A percentile compares a stretch with the other conserved stretches of the same genome.
phyloP scores from a whole-genome alignment of 2,329 filamentous ascomycete genomes.

The Curvularia hawaiiensis region DNA sequence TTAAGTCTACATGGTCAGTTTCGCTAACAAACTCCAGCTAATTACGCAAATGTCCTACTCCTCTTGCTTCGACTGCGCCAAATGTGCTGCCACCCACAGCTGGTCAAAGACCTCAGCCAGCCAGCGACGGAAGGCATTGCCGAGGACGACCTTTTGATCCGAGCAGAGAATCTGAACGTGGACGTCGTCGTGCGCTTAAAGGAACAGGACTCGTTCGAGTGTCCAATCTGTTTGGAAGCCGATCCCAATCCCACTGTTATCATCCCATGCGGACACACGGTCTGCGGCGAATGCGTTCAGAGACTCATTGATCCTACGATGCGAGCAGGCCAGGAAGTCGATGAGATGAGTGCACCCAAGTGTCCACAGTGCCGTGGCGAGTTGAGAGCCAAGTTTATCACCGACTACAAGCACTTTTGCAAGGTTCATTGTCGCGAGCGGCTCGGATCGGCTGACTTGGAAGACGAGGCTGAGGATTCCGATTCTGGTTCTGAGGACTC shows the following conservation, averaged over 20 bases:
- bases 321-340: constrained; percentile 54
- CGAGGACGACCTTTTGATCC: constrained; percentile 62
- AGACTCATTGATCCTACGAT: constrained; percentile 67
- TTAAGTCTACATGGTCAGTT: not conserved
- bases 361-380: constrained; percentile 78
- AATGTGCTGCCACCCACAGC: constrained; percentile 77
- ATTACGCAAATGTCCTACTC: constrained; percentile 82
- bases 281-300: constrained; percentile 77
- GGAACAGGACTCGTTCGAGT: constrained; percentile 68
- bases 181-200: constrained; percentile 72
- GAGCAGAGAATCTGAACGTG: constrained; percentile 65
- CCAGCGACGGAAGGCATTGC: constrained; percentile 65
- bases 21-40: constrained; percentile 43
- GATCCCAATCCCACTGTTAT: constrained; percentile 77
- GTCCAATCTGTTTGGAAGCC: constrained; percentile 81
- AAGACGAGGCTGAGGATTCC: constrained; percentile 33
- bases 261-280: constrained; percentile 81
- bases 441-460: constrained; percentile 36
- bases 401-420: constrained; percentile 75
- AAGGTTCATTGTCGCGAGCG: constrained; percentile 69
- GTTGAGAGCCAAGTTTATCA: constrained; percentile 71
- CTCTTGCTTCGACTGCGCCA: constrained; percentile 80
- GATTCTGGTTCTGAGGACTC: constrained; percentile 36
- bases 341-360: constrained; percentile 60
- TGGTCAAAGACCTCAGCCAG: constrained; percentile 69